phyloP scores from a whole-genome alignment of 345 rosid species.

The Mangifera indica region DNA sequence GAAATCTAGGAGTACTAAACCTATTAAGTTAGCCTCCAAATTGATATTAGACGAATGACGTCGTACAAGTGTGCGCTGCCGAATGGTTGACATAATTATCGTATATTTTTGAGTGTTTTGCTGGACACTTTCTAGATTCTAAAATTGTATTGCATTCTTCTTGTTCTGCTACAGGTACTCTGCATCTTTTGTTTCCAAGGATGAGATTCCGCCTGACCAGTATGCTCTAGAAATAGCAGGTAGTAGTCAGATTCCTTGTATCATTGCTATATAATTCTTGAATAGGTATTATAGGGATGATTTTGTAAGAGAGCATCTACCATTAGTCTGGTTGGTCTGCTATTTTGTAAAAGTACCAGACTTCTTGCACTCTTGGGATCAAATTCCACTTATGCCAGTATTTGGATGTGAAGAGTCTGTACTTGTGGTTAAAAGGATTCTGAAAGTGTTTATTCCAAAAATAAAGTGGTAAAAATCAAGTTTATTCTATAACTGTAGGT shows the following conservation, averaged over 20 bases:
- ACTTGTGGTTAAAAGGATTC: background rate
- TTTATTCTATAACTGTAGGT: conserved; percentile 9
- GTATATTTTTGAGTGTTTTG: background rate
- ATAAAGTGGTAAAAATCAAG: background rate
- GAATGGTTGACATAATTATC: background rate
- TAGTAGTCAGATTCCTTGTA: conserved; percentile 27
- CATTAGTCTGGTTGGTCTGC: too few species aligned
- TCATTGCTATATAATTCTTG: background rate
- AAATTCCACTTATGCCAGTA: background rate
- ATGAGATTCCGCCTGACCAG: conserved; percentile 68
- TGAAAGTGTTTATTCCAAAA: background rate
- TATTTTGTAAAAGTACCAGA: too few species aligned
- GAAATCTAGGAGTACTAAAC: background rate
- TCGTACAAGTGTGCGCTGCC: background rate
- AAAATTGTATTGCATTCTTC: background rate
- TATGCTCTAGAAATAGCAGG: conserved; percentile 73
- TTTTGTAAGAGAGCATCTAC: too few species aligned
- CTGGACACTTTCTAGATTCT: conserved; percentile 7
- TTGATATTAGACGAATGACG: background rate
- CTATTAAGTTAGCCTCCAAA: background rate
- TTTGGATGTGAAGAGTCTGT: background rate
- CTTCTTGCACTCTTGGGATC: too few species aligned
- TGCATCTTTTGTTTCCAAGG: conserved; percentile 63
- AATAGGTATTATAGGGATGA: background rate
- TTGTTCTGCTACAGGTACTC: conserved; percentile 58